phyloP scores from a whole-genome alignment of 768 basidiomycete genomes.

The Kwoniella pini region DNA sequence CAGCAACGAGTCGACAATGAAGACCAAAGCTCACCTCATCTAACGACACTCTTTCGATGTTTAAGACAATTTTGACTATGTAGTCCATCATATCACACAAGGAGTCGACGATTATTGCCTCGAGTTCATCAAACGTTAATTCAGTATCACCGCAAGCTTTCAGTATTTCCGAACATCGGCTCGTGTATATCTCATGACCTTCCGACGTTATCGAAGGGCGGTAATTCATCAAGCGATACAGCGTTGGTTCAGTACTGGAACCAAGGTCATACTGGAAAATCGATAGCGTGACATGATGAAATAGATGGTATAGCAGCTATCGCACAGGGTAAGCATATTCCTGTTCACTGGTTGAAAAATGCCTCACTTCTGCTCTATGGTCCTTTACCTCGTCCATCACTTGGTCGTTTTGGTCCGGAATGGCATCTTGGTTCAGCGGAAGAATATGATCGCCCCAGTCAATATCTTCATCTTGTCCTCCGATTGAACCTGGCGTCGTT shows the following conservation, averaged over 20 bases:
- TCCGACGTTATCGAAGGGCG: background rate
- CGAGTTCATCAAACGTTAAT: constrained; percentile 22
- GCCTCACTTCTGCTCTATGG: constrained; percentile 31
- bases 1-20: background rate
- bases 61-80: background rate
- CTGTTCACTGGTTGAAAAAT: background rate
- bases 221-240: constrained; percentile 35
- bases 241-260: constrained; percentile 17
- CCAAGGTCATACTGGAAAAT: constrained; percentile 16
- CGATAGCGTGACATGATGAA: constrained; percentile 30
- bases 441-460: constrained; percentile 9
- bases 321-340: background rate
- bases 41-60: background rate
- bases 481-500: constrained; percentile 2
- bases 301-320: constrained; percentile 41
- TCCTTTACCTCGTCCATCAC: constrained; percentile 7
- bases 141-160: constrained; percentile 19
- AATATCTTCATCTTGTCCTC: constrained; percentile 10
- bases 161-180: constrained; percentile 30
- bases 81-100: constrained; percentile 6
- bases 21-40: constrained; percentile 8
- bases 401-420: background rate
- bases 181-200: constrained; percentile 10
- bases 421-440: background rate
- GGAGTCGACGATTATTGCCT: constrained; percentile 9